Evolutionary conservation across 768 basidiomycete species (phyloP).

Genomic region (Arthromyces matolae): DNA sequence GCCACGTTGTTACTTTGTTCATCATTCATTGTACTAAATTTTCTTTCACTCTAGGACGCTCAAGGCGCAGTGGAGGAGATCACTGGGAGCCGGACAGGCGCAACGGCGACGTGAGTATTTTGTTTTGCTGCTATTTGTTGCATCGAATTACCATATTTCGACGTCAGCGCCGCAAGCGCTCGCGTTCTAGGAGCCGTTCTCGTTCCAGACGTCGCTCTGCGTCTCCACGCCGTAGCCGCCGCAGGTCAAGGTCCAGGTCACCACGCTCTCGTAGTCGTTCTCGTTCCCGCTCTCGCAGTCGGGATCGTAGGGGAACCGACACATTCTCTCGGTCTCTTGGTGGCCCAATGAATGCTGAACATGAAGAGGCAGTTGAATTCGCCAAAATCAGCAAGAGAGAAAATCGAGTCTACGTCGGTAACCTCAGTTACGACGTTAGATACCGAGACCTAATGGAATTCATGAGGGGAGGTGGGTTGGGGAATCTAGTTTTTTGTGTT

Average conservation of each 20-base stretch:
- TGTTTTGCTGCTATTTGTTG: slow-evolving; percentile 1
- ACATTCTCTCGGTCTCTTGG: slow-evolving; percentile 78
- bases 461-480: slow-evolving; percentile 99
- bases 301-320: slow-evolving; percentile 59
- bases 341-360: slow-evolving; percentile 85
- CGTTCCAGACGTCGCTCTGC: slow-evolving; percentile 65
- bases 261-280: slow-evolving; percentile 41
- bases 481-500: slow-evolving; percentile 63
- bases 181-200: slow-evolving; percentile 63
- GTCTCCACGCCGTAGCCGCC: slow-evolving; percentile 63
- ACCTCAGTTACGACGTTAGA: slow-evolving; percentile 97
- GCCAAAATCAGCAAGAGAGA: slow-evolving; percentile 96
- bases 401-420: slow-evolving; percentile 98
- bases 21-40: no score
- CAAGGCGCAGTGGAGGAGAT: slow-evolving; percentile 54
- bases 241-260: slow-evolving; percentile 63
- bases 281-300: slow-evolving; percentile 41
- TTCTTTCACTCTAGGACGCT: slow-evolving; percentile 24
- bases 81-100: slow-evolving; percentile 86
- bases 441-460: slow-evolving; percentile 99
- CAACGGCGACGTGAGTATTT: slow-evolving; percentile 53
- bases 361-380: slow-evolving; percentile 94
- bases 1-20: slow-evolving; percentile 7
- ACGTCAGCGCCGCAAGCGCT: slow-evolving; percentile 62
- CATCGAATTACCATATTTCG: slow-evolving; percentile 3